phyloP scores from a whole-genome alignment of 2,329 filamentous ascomycete species.

The Stagonosporopsis vannaccii region DNA sequence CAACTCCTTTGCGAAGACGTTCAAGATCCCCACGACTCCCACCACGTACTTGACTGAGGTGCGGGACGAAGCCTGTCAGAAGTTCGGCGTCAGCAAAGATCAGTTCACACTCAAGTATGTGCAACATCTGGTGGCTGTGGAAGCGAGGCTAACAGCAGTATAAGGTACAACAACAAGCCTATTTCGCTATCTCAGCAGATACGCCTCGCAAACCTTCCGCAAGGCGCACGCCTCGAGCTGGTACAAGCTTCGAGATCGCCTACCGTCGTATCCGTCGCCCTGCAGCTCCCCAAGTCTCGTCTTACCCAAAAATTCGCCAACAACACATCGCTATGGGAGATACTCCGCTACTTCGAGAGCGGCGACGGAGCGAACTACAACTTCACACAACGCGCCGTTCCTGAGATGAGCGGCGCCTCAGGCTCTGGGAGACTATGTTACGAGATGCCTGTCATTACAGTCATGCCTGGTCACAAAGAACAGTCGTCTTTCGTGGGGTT shows the following conservation, averaged over 20 bases:
- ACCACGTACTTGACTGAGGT: conserved; percentile 84
- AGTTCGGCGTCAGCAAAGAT: conserved; percentile 75
- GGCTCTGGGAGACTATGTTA: conserved; percentile 81
- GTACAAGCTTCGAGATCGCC: conserved; percentile 86
- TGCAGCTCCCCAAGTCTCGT: conserved; percentile 80
- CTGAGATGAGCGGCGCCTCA: conserved; percentile 63
- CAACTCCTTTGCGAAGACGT: conserved; percentile 77
- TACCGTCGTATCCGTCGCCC: conserved; percentile 84
- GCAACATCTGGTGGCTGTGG: background rate
- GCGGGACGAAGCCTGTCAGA: conserved; percentile 84
- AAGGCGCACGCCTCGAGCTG: conserved; percentile 91
- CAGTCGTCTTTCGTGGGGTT: conserved; percentile 79
- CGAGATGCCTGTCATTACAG: conserved; percentile 82
- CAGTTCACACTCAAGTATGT: conserved; percentile 82
- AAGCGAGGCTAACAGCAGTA: conserved; percentile 10
- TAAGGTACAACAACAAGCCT: conserved; percentile 73
- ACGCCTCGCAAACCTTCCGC: conserved; percentile 79
- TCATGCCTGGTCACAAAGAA: conserved; percentile 75
- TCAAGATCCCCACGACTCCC: conserved; percentile 83
- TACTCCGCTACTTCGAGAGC: conserved; percentile 89
- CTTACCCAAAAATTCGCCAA: conserved; percentile 87
- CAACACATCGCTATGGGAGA: conserved; percentile 85
- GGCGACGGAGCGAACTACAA: conserved; percentile 62
- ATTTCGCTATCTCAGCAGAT: conserved; percentile 86
- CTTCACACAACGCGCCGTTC: conserved; percentile 82